Base-by-base conservation (phyloP, 441 rosid genomes). In the Jatropha multifida region DNA sequence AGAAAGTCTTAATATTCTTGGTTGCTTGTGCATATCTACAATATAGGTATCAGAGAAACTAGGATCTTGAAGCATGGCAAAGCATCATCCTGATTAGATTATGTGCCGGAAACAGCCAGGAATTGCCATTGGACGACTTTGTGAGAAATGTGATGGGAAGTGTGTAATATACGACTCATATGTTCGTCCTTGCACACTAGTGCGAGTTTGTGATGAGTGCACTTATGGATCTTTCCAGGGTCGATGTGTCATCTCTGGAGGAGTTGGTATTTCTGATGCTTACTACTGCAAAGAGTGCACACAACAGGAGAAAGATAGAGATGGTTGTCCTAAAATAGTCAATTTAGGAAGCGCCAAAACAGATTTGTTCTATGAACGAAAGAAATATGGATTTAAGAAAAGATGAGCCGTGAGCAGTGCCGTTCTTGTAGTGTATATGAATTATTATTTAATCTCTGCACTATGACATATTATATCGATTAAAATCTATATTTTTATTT, bases 101-200 rank as follows among this genome's bases (percentile, higher is more conserved):
- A 94, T 94, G 98, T 94, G 96, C 82, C 75, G 96, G 79, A 94
- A 92, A 86, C 97, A 92, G 76, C 97, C 95, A 0, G 97, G 96
- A 7, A 94, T 94, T 80, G 97, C 94, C 48, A 92, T 94, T 18
- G 98, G 97, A 77, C 65, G 94, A 10, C 83, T 94, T 1, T 92
- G 96, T 55, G 96, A 92, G 86, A 94, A 94, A 79, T 85, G 89
- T 58, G 97, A 94, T 64, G 98, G 96, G 49, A 92, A 94, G 71
- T 94, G 98, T 63, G 97, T 92, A 44, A 82, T 94, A 54, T 92
- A 96, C 17, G 94, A 92, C 75, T 94, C 96, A 1, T 94, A 88
- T 37, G 92, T 92, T 72, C 94, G 91, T 48, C 97, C 98, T 55
- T 90, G 97, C 86, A 92, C 95, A 9, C 97, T 92, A 0, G 96